Evolutionary conservation across 768 basidiomycete species (phyloP).

Genomic region (Russula virescens): DNA sequence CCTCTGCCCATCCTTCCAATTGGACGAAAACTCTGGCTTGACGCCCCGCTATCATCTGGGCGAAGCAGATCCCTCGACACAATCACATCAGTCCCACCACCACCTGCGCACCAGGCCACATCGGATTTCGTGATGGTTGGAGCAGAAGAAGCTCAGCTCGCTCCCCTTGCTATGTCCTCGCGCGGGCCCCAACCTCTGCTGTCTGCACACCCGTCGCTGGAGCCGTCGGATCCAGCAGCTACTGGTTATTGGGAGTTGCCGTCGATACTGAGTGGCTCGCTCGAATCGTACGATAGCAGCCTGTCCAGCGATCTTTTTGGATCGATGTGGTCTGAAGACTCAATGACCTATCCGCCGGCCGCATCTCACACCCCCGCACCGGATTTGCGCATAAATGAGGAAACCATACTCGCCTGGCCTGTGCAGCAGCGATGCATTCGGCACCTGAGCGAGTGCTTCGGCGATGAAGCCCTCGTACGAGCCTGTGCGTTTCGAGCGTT

Average conservation of each 20-base stretch:
- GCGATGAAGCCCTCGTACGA: slow-evolving; percentile 73
- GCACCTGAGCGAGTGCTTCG: no score
- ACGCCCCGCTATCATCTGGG: slow-evolving; percentile 5
- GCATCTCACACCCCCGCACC: no score
- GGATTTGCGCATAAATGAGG: slow-evolving; percentile 70
- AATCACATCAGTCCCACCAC: slow-evolving; percentile 25
- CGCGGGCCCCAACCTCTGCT: no score
- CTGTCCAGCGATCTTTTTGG: slow-evolving; percentile 44
- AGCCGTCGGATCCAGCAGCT: no score
- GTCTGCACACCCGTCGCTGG: no score
- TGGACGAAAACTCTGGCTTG: not conserved
- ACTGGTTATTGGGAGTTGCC: no score
- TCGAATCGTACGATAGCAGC: slow-evolving; percentile 44
- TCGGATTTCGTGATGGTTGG: slow-evolving; percentile 35
- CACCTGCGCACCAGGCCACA: slow-evolving; percentile 30
- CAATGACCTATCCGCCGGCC: no score
- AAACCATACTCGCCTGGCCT: slow-evolving; percentile 56
- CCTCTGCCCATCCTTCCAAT: slow-evolving; percentile 7
- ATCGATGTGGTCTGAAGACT: slow-evolving; percentile 59
- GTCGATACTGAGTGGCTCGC: slow-evolving; percentile 43
- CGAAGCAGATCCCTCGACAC: slow-evolving; percentile 20
- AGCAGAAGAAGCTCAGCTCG: no score
- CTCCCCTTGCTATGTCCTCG: no score
- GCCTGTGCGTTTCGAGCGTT: slow-evolving; percentile 74
- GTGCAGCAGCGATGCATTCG: slow-evolving; percentile 45